These are phyloP conservation scores for Barnettozyma sucrosica DNA, from an alignment of 805 yeast genomes.

Conservation along the genomic window DNA sequence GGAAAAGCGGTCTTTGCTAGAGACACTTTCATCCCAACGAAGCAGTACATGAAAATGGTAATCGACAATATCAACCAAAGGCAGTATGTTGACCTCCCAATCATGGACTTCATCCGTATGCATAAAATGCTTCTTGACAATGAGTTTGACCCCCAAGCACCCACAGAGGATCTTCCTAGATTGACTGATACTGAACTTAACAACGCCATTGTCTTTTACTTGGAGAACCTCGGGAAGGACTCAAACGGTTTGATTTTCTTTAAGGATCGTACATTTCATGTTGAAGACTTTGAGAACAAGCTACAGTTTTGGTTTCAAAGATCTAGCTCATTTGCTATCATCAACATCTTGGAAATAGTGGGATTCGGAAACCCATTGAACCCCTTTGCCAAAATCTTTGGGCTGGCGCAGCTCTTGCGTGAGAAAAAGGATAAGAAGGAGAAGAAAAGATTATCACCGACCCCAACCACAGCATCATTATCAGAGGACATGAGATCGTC, in stretches of 20 bases:
- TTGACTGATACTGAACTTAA: conserved; percentile 43
- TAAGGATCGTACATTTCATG: conserved; percentile 24
- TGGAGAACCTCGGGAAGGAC: conserved; percentile 30
- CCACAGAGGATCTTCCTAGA: conserved; percentile 19
- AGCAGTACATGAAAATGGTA: conserved; percentile 68
- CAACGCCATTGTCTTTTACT: conserved; percentile 6
- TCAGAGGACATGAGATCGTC: conserved; percentile 1
- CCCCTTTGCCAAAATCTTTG: conserved; percentile 72
- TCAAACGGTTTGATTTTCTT: conserved; percentile 60
- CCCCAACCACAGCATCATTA: conserved; percentile 6
- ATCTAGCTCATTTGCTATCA: conserved; percentile 68
- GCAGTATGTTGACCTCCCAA: conserved; percentile 35
- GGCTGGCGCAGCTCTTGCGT: conserved; percentile 62
- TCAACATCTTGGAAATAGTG: conserved; percentile 66
- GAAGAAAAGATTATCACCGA: conserved; percentile 32
- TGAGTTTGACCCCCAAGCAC: conserved; percentile 45
- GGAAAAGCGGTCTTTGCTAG: conserved; percentile 76
- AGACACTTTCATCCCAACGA: conserved; percentile 81
- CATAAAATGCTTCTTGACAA: conserved; percentile 22
- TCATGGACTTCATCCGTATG: conserved; percentile 26
- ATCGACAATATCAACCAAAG: conserved; percentile 68
- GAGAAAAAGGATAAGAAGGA: conserved; percentile 72
- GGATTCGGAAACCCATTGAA: conserved; percentile 74
- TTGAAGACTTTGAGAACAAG: conserved; percentile 26
- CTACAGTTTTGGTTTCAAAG: conserved; percentile 70